phyloP scores from a whole-genome alignment of 2,329 filamentous ascomycete genomes.

The Polytolypa hystricis region DNA sequence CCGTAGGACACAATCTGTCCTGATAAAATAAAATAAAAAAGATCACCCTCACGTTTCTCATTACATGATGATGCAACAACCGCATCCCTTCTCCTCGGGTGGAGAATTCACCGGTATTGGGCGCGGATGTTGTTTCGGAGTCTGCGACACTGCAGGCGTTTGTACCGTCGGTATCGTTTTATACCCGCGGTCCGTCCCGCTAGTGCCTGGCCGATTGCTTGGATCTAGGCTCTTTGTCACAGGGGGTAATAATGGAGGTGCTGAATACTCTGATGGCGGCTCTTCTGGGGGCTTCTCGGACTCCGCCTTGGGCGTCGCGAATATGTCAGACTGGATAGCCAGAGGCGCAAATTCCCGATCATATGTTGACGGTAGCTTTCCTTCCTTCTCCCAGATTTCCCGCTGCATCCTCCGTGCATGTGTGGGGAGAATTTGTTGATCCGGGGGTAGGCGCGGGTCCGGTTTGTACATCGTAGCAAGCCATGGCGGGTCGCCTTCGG shows the following conservation, averaged over 20 bases:
- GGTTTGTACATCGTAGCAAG: constrained; percentile 90
- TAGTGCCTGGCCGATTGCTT: constrained; percentile 27
- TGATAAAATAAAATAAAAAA: constrained; percentile 1
- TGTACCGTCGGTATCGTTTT: constrained; percentile 40
- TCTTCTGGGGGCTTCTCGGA: constrained; percentile 5
- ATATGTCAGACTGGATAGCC: constrained; percentile 35
- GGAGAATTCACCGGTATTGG: constrained; percentile 45
- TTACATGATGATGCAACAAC: constrained; percentile 69
- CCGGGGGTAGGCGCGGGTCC: constrained; percentile 82
- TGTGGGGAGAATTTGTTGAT: constrained; percentile 90
- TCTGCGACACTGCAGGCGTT: constrained; percentile 24
- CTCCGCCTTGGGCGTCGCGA: constrained; percentile 10
- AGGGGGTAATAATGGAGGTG: constrained; percentile 16
- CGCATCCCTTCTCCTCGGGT: constrained; percentile 53
- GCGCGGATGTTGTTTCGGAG: constrained; percentile 30
- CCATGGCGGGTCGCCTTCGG: constrained; percentile 94
- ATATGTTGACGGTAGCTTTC: constrained; percentile 73
- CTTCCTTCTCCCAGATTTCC: constrained; percentile 90
- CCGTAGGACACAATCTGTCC: too few species aligned
- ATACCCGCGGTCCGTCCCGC: constrained; percentile 34
- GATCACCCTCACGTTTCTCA: constrained; percentile 2
- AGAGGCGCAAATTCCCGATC: constrained; percentile 80
- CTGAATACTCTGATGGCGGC: too few species aligned
- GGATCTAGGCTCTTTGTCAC: constrained; percentile 25
- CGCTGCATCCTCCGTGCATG: constrained; percentile 85